A percentile compares a stretch with the other conserved stretches of the same genome.
phyloP scores from a whole-genome alignment of 2,329 filamentous ascomycete species.

The Neobulgaria alba region DNA sequence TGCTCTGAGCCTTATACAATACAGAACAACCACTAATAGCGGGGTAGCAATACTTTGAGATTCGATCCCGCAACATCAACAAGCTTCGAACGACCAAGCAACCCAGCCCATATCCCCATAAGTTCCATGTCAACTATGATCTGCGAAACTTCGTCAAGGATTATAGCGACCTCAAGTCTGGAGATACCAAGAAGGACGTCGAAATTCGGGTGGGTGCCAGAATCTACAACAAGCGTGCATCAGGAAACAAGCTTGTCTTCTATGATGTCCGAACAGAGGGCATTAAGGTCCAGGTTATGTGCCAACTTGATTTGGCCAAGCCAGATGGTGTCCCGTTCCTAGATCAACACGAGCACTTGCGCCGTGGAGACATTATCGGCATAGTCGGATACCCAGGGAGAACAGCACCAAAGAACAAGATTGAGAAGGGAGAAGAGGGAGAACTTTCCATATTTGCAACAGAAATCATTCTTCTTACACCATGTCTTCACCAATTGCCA shows the following conservation, averaged over 20 bases:
- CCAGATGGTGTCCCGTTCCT: slow-evolving; percentile 63
- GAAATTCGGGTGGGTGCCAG: slow-evolving; percentile 71
- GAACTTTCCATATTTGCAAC: slow-evolving; percentile 91
- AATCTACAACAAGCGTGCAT: slow-evolving; percentile 79
- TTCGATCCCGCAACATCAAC: slow-evolving; percentile 75
- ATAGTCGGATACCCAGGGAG: slow-evolving; percentile 76
- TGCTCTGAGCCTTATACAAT: not conserved
- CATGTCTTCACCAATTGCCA: slow-evolving; percentile 85
- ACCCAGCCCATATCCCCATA: slow-evolving; percentile 86
- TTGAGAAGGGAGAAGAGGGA: slow-evolving; percentile 66
- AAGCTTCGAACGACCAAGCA: slow-evolving; percentile 64
- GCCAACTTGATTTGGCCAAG: slow-evolving; percentile 70
- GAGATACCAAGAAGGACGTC: slow-evolving; percentile 70
- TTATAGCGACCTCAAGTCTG: slow-evolving; percentile 76
- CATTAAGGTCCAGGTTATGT: slow-evolving; percentile 81
- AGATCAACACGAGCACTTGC: slow-evolving; percentile 80
- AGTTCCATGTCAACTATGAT: slow-evolving; percentile 80
- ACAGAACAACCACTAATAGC: slow-evolving; percentile 14
- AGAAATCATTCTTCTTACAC: slow-evolving; percentile 77
- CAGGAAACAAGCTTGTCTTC: slow-evolving; percentile 81
- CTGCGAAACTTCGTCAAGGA: slow-evolving; percentile 71
- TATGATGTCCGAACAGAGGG: slow-evolving; percentile 77
- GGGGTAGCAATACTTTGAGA: slow-evolving; percentile 83
- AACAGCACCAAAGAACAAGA: slow-evolving; percentile 85
- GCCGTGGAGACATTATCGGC: slow-evolving; percentile 88